Evolutionary conservation across 768 basidiomycete genomes (phyloP).

Genomic region (Podaxis sp.): DNA sequence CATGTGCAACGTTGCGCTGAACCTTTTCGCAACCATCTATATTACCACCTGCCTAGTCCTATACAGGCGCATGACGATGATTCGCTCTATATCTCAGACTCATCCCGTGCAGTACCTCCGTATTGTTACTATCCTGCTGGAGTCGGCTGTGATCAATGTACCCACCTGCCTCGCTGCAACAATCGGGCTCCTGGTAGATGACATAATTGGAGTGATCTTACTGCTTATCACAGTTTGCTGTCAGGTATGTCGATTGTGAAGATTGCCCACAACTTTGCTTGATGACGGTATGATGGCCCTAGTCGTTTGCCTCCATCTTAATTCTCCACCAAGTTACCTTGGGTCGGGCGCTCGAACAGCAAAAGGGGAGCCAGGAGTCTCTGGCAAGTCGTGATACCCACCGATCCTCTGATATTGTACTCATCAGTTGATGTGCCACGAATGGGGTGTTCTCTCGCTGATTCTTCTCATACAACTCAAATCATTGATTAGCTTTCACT

Average conservation of each 20-base stretch:
- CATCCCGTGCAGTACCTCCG: not conserved
- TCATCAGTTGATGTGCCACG: too few relatives aligned
- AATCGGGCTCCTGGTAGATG: not conserved
- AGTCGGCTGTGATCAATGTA: not conserved
- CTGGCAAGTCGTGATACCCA: too few relatives aligned
- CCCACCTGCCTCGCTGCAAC: not conserved
- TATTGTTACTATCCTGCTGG: not conserved
- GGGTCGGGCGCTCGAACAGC: not conserved
- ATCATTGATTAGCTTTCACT: too few relatives aligned
- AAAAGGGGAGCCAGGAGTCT: too few relatives aligned
- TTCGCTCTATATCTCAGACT: not conserved
- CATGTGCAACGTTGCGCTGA: not conserved
- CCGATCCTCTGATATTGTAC: too few relatives aligned
- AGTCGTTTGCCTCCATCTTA: not conserved
- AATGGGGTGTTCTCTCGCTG: too few relatives aligned
- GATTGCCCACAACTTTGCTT: not conserved
- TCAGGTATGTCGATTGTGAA: not conserved
- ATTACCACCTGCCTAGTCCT: not conserved
- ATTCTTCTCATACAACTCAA: too few relatives aligned
- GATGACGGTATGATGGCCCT: not conserved
- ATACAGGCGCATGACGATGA: not conserved
- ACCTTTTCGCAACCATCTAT: not conserved
- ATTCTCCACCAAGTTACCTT: slow-evolving; percentile 4
- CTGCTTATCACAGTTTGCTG: not conserved
- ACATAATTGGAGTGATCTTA: not conserved